phyloP scores from a whole-genome alignment of 2,329 filamentous ascomycete species.

The Colletotrichum tropicicola region DNA sequence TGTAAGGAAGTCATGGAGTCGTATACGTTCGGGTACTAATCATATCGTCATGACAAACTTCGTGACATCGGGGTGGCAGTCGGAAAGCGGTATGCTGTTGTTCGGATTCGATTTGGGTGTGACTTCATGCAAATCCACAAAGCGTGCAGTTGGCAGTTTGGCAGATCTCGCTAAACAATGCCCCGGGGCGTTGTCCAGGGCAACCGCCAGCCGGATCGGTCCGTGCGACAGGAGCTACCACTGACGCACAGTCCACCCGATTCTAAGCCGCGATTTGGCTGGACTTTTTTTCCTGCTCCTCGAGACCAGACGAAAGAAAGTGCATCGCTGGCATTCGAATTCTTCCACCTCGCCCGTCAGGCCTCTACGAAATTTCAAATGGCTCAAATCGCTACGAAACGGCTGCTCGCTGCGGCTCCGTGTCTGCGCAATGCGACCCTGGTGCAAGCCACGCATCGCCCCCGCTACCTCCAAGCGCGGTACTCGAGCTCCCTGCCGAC shows the following conservation, averaged over 20 bases:
- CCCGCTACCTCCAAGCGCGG: slow-evolving; percentile 31
- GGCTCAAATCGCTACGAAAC: slow-evolving; percentile 4
- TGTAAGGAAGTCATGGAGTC: slow-evolving; percentile 53
- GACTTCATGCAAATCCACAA: slow-evolving; percentile 17
- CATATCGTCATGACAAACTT: slow-evolving; percentile 42
- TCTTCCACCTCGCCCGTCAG: background rate
- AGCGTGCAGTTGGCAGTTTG: slow-evolving; percentile 25
- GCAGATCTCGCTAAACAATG: slow-evolving; percentile 31
- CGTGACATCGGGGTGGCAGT: background rate
- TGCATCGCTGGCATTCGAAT: background rate
- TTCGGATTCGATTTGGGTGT: slow-evolving; percentile 19
- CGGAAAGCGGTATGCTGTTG: slow-evolving; percentile 21
- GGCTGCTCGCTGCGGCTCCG: slow-evolving; percentile 11
- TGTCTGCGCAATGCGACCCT: background rate
- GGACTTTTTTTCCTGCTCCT: slow-evolving; percentile 5
- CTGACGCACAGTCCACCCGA: slow-evolving; percentile 20
- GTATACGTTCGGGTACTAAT: slow-evolving; percentile 33
- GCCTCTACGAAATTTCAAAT: background rate
- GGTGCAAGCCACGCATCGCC: slow-evolving; percentile 5
- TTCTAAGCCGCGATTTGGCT: background rate
- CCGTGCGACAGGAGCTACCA: background rate
- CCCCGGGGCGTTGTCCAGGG: slow-evolving; percentile 25
- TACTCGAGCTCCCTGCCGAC: slow-evolving; percentile 55
- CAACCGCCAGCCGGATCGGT: slow-evolving; percentile 19
- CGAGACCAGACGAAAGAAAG: background rate